phyloP scores from a whole-genome alignment of 495 filamentous ascomycete species.

The Podospora appendiculata region DNA sequence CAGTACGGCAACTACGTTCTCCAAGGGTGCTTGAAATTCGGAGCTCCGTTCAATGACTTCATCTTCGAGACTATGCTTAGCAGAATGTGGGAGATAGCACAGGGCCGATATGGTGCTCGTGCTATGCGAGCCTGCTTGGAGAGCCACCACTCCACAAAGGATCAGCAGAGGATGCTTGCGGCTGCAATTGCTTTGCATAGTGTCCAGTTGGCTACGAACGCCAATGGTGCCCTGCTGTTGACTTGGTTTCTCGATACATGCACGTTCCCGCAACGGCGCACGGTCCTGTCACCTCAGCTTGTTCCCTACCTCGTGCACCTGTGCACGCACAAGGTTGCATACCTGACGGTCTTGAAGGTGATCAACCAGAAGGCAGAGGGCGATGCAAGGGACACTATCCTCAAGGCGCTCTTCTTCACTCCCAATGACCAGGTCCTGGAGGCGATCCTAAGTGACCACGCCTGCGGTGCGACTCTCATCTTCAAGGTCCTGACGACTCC shows the following conservation, averaged over 20 bases:
- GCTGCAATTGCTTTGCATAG: constrained; percentile 93
- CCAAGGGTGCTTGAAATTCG: constrained; percentile 91
- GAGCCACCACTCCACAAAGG: constrained; percentile 89
- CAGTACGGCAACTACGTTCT: constrained; percentile 98
- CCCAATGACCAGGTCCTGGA: constrained; percentile 80
- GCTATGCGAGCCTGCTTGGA: constrained; percentile 97
- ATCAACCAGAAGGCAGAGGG: constrained; percentile 96
- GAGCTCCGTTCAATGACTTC: constrained; percentile 81
- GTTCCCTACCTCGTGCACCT: constrained; percentile 95
- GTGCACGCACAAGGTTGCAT: constrained; percentile 98
- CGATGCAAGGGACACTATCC: constrained; percentile 84
- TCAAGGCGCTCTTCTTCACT: constrained; percentile 92
- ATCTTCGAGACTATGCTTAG: constrained; percentile 97
- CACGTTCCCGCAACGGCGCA: constrained; percentile 86
- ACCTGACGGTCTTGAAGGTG: constrained; percentile 93
- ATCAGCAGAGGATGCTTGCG: constrained; percentile 91
- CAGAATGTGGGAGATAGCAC: constrained; percentile 88
- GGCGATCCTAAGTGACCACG: constrained; percentile 84
- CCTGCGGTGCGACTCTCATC: constrained; percentile 89
- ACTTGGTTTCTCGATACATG: constrained; percentile 99
- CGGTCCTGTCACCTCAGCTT: constrained; percentile 84
- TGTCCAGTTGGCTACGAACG: constrained; percentile 92
- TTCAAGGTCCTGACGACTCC: constrained; percentile 98
- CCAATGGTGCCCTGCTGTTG: constrained; percentile 86
- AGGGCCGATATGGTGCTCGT: constrained; percentile 88